A percentile compares a stretch with the other conserved stretches of the same genome.
These are phyloP conservation scores for Stellera chamaejasme DNA, from an alignment of 345 rosid genomes.

Conservation along the genomic window DNA sequence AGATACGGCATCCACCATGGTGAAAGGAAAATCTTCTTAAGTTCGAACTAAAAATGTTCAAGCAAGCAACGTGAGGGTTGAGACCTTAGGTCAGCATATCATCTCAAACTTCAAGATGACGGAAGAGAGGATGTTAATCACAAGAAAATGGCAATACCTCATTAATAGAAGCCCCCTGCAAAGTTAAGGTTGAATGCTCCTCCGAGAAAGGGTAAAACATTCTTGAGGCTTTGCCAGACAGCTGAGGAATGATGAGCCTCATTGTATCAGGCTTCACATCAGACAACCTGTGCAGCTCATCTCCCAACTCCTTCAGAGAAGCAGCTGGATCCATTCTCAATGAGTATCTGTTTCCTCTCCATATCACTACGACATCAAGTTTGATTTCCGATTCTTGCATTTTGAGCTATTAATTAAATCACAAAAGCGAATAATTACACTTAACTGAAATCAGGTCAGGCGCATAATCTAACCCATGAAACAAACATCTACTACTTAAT, in stretches of 20 bases:
- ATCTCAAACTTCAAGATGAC: too few species aligned
- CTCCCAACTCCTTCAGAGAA: constrained; percentile 57
- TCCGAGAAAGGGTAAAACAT: constrained; percentile 65
- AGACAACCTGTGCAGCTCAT: constrained; percentile 59
- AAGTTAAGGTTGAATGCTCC: constrained; percentile 42
- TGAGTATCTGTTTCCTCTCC: constrained; percentile 69
- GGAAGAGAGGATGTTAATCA: not conserved
- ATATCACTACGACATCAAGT: constrained; percentile 36
- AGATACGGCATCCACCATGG: too few species aligned
- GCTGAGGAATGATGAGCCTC: constrained; percentile 57
- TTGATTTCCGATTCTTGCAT: constrained; percentile 32
- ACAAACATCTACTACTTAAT: not conserved
- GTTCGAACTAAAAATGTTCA: too few species aligned
- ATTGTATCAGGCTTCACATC: constrained; percentile 68
- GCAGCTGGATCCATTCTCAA: constrained; percentile 44
- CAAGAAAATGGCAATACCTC: constrained; percentile 34
- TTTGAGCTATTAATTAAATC: constrained; percentile 17
- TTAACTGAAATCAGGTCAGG: not conserved
- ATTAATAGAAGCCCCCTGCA: constrained; percentile 42
- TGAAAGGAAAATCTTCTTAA: too few species aligned
- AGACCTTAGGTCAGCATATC: too few species aligned
- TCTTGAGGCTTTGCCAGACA: constrained; percentile 51
- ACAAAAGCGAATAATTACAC: not conserved
- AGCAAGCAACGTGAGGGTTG: too few species aligned
- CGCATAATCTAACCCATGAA: not conserved